Base-by-base conservation (phyloP, 345 rosid species). In the Cardamine occulta region DNA sequence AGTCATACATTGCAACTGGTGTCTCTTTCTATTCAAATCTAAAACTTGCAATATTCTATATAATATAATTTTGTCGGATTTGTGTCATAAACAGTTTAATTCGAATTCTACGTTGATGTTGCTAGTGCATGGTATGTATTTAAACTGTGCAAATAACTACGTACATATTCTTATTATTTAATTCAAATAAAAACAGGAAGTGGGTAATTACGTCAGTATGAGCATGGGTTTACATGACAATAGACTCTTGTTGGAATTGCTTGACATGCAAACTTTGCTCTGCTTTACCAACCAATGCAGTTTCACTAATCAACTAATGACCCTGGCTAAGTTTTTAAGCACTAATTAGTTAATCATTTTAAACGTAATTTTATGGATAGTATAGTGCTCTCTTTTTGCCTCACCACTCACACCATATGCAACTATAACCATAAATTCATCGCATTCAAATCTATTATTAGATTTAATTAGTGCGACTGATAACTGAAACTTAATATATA, bases 161-260 rank as follows among this genome's bases (percentile, higher is more conserved):
- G 19, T 44, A 32, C 17, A 17, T 14, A 3, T 17, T 17, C n/a
- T 0, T 32, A 6, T 51, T 14, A n/a, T 57, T 17, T 15, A 4
- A 21, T 19, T 23, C 34, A 52, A 19, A 68, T 53, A 31, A 48
- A 74, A 56, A 8, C 5, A 56, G 72, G 17, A 62, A 61, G 70
- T 69, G 75, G 70, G 17, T 10, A 54, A 62, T 63, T 76, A 76
- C 80, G 80, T 76, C 70, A 69, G 64, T 68, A 34, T 63, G 80
- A 76, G 70, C 58, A 69, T 69, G 51, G 17, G 8, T 52, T 76
- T 51, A 76, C 74, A 75, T 40, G 74, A 68, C 39, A 74, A 56
- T 28, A 66, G 29, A 49, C 39, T 40, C 8, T 2, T 68, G 63
- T 31, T 14, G 80, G 35, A 75, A 51, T 75, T 68, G 70, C 79